Evolutionary conservation across 1,139 yeast species (phyloP), one percentile per base, ranked within the genome.

Genomic region (Diutina sp.): DNA sequence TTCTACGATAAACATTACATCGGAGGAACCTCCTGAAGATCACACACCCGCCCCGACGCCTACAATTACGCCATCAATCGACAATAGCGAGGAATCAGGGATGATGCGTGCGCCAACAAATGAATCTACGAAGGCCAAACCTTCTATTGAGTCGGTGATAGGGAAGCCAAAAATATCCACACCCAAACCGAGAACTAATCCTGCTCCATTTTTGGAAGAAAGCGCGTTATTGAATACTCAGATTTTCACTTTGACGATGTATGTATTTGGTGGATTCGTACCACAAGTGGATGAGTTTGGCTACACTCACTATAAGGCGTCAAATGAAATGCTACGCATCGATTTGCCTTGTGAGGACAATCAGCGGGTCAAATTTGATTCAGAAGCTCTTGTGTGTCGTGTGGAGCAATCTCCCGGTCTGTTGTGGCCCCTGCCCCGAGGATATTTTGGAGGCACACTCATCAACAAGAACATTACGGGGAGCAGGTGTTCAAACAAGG

Each of bases 251-350:
- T 32, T 50, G 41, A 50, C 53, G n/a, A 50, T 76, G 0, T 76
- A 70, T 59, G 63, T 74, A 6, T 76, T 74, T 64, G 80, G 80
- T 3, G 80, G 80, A 3, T 76, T 76, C 58, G 58, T 59, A 12
- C 57, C 63, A n/a, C 58, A 58, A 1, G 56, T 56, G 12, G 62
- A 62, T 29, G 59, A 59, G 1, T 58, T 60, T 12, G 70, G 68
- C 1, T 58, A 59, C 25, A 62, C 63, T 18, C 54, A 51, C 3
- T 75, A 74, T 58, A 61, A 59, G 16, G 76, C 80, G 0, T 63
- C 72, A 1, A 66, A 71, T 59, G 77, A 73, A 30, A 63, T 76
- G 11, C 62, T 75, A 50, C 69, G 72, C 58, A 72, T 76, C 54
- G 78, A 72, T 55, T 61, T 75, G 35, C 64, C 67, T 6, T 56